phyloP scores from a whole-genome alignment of 106 monocot genomes.

The Allium sativum region DNA sequence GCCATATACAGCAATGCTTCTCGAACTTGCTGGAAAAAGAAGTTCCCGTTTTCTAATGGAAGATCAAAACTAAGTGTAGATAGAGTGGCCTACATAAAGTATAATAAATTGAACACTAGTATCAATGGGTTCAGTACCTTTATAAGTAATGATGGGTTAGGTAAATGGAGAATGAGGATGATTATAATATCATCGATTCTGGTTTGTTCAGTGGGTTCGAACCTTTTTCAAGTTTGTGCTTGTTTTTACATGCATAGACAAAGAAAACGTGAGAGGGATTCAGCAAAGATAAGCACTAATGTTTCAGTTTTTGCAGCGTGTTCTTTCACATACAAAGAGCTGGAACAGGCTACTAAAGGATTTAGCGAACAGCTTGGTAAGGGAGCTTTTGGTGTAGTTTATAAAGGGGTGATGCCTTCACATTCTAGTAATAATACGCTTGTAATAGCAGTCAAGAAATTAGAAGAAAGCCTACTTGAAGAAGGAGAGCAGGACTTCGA shows the following conservation, averaged over 20 bases:
- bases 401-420: conserved; percentile 14
- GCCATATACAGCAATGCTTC: not conserved
- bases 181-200: not conserved
- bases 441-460: conserved; percentile 28
- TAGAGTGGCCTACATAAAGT: not conserved
- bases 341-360: conserved; percentile 19
- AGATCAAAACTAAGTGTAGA: not conserved
- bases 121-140: too few species aligned
- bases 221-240: not conserved
- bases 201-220: conserved; percentile 4
- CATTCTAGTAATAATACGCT: not conserved
- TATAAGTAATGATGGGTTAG: too few species aligned
- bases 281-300: not conserved
- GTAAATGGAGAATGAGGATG: not conserved
- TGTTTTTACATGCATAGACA: not conserved
- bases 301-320: not conserved
- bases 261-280: not conserved
- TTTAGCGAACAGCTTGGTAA: conserved; percentile 29
- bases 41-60: conserved; percentile 7
- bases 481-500: conserved; percentile 26
- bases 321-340: conserved; percentile 17
- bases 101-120: too few species aligned
- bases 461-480: conserved; percentile 1
- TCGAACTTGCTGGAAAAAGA: conserved; percentile 6
- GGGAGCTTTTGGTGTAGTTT: conserved; percentile 28